A percentile compares a stretch with the other conserved stretches of the same genome.
Evolutionary conservation across 208 protist genomes (phyloP).

Genomic region (Trypanosoma brucei): DNA sequence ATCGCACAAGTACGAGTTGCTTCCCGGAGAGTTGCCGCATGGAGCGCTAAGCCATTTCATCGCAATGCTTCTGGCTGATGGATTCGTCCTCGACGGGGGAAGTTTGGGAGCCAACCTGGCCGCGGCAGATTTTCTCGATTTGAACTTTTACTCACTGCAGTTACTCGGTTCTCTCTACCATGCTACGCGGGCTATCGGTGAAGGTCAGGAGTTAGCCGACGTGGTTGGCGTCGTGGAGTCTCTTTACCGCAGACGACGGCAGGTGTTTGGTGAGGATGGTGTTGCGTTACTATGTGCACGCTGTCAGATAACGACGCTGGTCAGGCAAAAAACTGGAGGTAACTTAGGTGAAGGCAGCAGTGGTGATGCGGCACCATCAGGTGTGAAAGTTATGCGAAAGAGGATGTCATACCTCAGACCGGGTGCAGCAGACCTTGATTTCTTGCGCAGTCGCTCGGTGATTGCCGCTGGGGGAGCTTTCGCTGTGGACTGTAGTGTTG

Average conservation of each 20-base stretch:
- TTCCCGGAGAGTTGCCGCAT: constrained; percentile 65
- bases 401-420: too few species aligned
- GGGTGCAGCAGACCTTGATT: not conserved
- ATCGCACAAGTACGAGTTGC: constrained; percentile 73
- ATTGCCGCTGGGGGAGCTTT: constrained; percentile 17
- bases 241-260: constrained; percentile 28
- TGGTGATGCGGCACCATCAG: not conserved
- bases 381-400: too few species aligned
- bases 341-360: not conserved
- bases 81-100: constrained; percentile 37
- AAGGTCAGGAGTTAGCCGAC: constrained; percentile 15
- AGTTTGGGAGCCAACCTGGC: constrained; percentile 40
- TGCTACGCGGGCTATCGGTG: constrained; percentile 19
- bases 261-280: constrained; percentile 40
- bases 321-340: constrained; percentile 3
- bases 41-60: constrained; percentile 33
- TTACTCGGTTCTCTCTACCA: constrained; percentile 67
- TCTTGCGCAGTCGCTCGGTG: constrained; percentile 11
- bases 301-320: not conserved
- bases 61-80: constrained; percentile 35
- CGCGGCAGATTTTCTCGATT: constrained; percentile 46
- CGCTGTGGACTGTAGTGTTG: constrained; percentile 22
- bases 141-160: constrained; percentile 54
- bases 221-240: constrained; percentile 16
- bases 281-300: not conserved